Evolutionary conservation across 768 basidiomycete genomes (phyloP), one percentile per base, ranked within the genome.

Genomic region (Tremella yokohamensis): DNA sequence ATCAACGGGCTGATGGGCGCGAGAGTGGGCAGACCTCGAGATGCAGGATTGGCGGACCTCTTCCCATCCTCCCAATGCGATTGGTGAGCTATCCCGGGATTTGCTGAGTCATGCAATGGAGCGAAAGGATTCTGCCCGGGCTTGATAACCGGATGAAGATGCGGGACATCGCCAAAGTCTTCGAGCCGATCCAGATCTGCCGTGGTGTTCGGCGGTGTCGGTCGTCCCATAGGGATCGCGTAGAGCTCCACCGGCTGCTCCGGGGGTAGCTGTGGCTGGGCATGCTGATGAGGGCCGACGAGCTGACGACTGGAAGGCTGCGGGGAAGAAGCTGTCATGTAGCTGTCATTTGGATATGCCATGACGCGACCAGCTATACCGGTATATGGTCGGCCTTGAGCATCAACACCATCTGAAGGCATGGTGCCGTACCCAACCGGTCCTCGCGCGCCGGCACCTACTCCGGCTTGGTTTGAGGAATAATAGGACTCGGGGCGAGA

Each of bases 321-420:
- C 26, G 53, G 54, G 24, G 59, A 52, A 9, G 54, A 42, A 8
- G 61, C n/a, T 55, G 48, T 38, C 57, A 60, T 12, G 40, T 57
- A 51, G 61, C 53, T 16, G 56, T 39, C 40, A 66, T 18, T 61
- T 8, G 71, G 71, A 34, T 6, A 11, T 6, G 29, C 11, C 29
- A 11, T 34, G 3, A 60, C 55, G 6, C 69, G 57, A 16, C 69
- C 69, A 16, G 61, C 66, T 45, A 61, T 53, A 40, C 52, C 49
- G 38, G 58, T 64, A 54, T 73, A 73, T 7, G 68, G 68, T 50
- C 71, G 50, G 18, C 68, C 68, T 55, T 73, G 71, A 29, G 61
- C 54, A 48, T 72, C 70, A 15, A 64, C 42, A 11, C 70, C 70
- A 20, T 65, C 63, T 8, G 49, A 49, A 3, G 15, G 63, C 24